These are phyloP conservation scores for Ophiostoma sp. DNA, from an alignment of 2,329 filamentous ascomycete genomes.

Conservation along the genomic window DNA sequence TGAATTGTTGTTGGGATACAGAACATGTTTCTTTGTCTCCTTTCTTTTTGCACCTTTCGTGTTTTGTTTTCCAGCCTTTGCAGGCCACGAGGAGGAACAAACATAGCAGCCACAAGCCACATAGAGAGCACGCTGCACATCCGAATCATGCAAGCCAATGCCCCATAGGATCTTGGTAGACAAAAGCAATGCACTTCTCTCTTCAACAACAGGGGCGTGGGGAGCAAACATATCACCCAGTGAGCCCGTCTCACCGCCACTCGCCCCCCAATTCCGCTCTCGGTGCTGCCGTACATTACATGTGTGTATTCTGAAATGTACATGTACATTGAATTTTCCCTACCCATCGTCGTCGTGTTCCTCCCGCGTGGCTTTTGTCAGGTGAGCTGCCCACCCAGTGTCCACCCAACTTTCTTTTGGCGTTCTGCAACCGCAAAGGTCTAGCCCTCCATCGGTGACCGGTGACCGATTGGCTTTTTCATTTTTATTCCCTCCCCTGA, in stretches of 20 bases:
- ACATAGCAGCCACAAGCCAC: neutral
- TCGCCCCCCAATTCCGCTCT: constrained; percentile 4
- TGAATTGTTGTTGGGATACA: neutral
- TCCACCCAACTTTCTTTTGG: neutral
- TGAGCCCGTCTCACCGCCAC: constrained; percentile 9
- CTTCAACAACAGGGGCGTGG: neutral
- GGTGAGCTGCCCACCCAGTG: neutral
- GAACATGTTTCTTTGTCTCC: neutral
- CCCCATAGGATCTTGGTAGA: neutral
- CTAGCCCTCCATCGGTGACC: neutral
- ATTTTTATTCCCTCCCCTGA: neutral
- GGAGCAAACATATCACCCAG: neutral
- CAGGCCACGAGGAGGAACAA: neutral
- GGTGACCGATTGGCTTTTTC: neutral
- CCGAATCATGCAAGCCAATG: neutral
- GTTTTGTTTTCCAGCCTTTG: neutral
- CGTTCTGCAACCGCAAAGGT: neutral
- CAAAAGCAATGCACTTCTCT: neutral
- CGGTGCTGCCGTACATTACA: neutral
- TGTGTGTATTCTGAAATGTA: no score
- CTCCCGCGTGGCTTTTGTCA: constrained; percentile 10
- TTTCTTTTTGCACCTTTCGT: neutral
- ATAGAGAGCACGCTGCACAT: neutral
- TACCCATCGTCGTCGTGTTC: neutral
- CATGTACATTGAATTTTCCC: neutral